Evolutionary conservation across 371 early-diverging fungal species (phyloP).

Genomic region (Pancytospora epiphaga): DNA sequence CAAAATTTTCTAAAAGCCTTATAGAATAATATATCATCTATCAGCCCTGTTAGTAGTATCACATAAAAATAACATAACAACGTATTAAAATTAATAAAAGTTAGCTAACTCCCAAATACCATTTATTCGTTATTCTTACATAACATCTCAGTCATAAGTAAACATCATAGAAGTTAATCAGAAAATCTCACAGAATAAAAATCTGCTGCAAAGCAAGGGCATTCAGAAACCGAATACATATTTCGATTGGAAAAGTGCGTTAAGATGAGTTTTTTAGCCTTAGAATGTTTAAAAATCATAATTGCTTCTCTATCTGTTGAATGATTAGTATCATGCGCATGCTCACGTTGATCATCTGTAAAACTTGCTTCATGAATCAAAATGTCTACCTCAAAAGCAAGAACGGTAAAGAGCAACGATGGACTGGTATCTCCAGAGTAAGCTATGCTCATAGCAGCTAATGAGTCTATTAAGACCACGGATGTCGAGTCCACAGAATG

Average conservation of each 20-base stretch:
- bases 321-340: constrained; percentile 76
- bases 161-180: too few species aligned
- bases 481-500: constrained; percentile 54
- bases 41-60: too few species aligned
- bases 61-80: too few species aligned
- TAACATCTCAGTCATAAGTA: too few species aligned
- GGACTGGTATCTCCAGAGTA: constrained; percentile 95
- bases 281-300: constrained; percentile 66
- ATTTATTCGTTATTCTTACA: too few species aligned
- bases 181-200: too few species aligned
- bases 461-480: constrained; percentile 26
- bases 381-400: constrained; percentile 64
- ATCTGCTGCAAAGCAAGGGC: neutral
- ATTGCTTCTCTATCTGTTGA: constrained; percentile 78
- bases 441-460: constrained; percentile 14
- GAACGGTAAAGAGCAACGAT: constrained; percentile 65
- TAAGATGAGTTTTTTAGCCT: constrained; percentile 69
- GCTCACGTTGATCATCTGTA: constrained; percentile 68
- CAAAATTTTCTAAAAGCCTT: too few species aligned
- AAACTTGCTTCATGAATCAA: constrained; percentile 92
- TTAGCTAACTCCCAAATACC: too few species aligned
- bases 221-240: constrained; percentile 61
- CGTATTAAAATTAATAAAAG: too few species aligned
- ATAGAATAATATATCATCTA: too few species aligned
- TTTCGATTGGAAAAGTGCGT: constrained; percentile 96